These are phyloP conservation scores for Neobulgaria alba DNA, from an alignment of 2,329 filamentous ascomycete genomes.

Conservation along the genomic window DNA sequence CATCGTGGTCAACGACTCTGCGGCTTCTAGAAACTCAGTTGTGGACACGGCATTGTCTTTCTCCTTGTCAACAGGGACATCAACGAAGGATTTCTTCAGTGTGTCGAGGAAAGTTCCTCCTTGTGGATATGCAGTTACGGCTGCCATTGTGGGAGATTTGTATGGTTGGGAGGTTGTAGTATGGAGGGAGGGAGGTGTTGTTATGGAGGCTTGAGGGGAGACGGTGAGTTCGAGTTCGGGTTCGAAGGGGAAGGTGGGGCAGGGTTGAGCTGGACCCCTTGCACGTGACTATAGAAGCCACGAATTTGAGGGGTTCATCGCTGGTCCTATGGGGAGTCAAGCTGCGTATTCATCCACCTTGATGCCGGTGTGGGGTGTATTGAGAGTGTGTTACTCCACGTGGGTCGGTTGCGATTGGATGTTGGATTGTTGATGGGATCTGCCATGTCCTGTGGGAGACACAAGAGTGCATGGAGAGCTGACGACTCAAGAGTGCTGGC, in stretches of 20 bases:
- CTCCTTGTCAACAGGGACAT: slow-evolving; percentile 67
- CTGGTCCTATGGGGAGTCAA: too few species aligned
- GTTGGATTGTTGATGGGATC: too few species aligned
- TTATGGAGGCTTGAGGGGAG: background rate
- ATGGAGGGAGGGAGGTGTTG: background rate
- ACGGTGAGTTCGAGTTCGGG: slow-evolving; percentile 1
- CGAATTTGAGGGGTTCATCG: background rate
- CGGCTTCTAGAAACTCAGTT: slow-evolving; percentile 80
- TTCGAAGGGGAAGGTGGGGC: background rate
- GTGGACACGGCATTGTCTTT: slow-evolving; percentile 75
- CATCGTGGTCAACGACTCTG: slow-evolving; percentile 76
- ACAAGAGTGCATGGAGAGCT: too few species aligned
- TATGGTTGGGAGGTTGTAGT: background rate
- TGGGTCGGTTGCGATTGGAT: too few species aligned
- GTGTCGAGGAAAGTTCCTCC: slow-evolving; percentile 71
- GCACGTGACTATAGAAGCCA: background rate
- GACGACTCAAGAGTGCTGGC: too few species aligned
- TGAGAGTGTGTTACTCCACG: too few species aligned
- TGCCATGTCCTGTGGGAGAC: too few species aligned
- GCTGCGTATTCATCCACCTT: too few species aligned
- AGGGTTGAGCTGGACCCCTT: background rate
- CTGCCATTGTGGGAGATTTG: slow-evolving; percentile 17
- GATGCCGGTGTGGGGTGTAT: too few species aligned
- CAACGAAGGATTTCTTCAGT: slow-evolving; percentile 72
- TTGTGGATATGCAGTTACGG: slow-evolving; percentile 23